A percentile compares a stretch with the other conserved stretches of the same genome.
Conservation (phyloP, 805 yeast genomes). For the Candida morakotiae region DNA sequence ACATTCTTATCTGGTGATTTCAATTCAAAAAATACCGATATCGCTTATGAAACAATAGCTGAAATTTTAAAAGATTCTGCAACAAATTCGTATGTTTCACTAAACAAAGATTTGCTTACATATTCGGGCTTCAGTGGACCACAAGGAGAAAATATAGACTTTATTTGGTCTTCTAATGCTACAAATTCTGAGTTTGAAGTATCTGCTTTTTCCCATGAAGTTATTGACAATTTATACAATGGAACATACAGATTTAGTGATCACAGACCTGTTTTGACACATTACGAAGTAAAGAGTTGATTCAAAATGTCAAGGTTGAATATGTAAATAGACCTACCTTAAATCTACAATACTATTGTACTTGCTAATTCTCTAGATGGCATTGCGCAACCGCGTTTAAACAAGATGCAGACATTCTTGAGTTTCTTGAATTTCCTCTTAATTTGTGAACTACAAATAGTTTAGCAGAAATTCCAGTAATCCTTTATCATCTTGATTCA, state of each 20-base stretch:
- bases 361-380: too few relatives aligned
- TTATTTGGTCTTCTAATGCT: conserved; percentile 28
- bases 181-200: conserved; percentile 12
- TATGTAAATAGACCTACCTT: too few relatives aligned
- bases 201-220: conserved; percentile 19
- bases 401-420: too few relatives aligned
- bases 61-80: conserved; percentile 13
- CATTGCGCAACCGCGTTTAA: too few relatives aligned
- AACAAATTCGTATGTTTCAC: conserved; percentile 14
- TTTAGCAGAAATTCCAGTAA: too few relatives aligned
- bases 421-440: too few relatives aligned
- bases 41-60: conserved; percentile 23
- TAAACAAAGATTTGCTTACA: conserved; percentile 23
- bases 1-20: conserved; percentile 49
- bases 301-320: too few relatives aligned
- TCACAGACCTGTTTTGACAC: conserved; percentile 38
- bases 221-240: conserved; percentile 26
- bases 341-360: too few relatives aligned
- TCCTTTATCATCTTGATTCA: too few relatives aligned
- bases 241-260: conserved; percentile 33
- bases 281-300: background rate
- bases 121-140: conserved; percentile 11
- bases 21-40: conserved; percentile 33
- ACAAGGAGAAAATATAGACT: conserved; percentile 34
- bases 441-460: too few relatives aligned